Percentiles rank a stretch among this genome's conserved stretches.
Conservation (phyloP, 2,329 filamentous ascomycete genomes). For the Paecilomyces formosus region DNA sequence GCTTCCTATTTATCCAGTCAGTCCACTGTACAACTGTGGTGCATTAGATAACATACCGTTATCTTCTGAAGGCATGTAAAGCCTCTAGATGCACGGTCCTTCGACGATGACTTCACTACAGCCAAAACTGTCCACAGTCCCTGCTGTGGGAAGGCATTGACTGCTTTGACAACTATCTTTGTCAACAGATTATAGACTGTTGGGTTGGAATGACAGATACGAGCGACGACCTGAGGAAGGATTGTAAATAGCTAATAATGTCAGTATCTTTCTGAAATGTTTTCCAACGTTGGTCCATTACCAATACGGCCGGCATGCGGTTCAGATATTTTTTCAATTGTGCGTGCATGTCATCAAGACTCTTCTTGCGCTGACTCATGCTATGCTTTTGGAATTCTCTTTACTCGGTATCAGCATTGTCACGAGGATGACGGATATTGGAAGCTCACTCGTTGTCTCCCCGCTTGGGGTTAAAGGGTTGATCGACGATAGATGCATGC, state of each 20-base stretch:
- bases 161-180: slow-evolving; percentile 78
- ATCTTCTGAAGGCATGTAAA: slow-evolving; percentile 34
- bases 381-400: slow-evolving; percentile 42
- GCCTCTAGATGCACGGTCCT: slow-evolving; percentile 57
- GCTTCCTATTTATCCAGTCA: slow-evolving; percentile 34
- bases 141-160: slow-evolving; percentile 79
- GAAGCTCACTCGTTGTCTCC: slow-evolving; percentile 37
- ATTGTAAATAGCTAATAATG: slow-evolving; percentile 47
- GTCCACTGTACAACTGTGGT: neutral
- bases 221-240: slow-evolving; percentile 88
- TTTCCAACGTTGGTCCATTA: slow-evolving; percentile 10
- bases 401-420: slow-evolving; percentile 6
- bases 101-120: slow-evolving; percentile 71
- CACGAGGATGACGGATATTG: neutral
- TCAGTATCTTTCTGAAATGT: slow-evolving; percentile 10
- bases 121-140: slow-evolving; percentile 86
- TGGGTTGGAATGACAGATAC: slow-evolving; percentile 78
- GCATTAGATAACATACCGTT: slow-evolving; percentile 18
- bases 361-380: slow-evolving; percentile 49
- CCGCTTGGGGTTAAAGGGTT: slow-evolving; percentile 45
- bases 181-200: slow-evolving; percentile 71
- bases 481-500: slow-evolving; percentile 68
- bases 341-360: slow-evolving; percentile 62
- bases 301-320: slow-evolving; percentile 40
- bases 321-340: slow-evolving; percentile 73